Base-by-base conservation (phyloP, 768 basidiomycete genomes). In the Collybia sordida region DNA sequence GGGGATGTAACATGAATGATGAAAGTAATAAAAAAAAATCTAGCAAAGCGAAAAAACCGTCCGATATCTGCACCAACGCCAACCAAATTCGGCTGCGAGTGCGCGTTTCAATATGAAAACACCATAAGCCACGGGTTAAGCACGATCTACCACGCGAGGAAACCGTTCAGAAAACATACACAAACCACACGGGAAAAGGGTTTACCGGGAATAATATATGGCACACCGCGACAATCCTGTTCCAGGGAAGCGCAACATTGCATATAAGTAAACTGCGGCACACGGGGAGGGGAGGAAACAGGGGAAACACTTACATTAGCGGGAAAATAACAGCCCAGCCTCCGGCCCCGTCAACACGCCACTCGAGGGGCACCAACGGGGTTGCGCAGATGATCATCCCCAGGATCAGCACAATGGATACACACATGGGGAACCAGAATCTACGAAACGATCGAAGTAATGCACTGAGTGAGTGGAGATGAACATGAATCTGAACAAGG, bases 251-350 rank as follows among this genome's bases (percentile, higher is more conserved):
- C n/a, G n/a, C n/a, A n/a, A 43, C 24, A 4, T 72, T 73, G 11
- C n/a, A n/a, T n/a, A n/a, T n/a, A n/a, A n/a, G n/a, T n/a, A 79
- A 64, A 1, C 35, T 42, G 23, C 51, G 8, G 23, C 15, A n/a
- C 18, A 43, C 24, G 22, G 21, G 37, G 45, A 36, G 15, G 17
- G 18, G 25, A 48, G 21, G 17, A 45, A 43, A 50, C 49, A n/a
- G 37, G 60, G 35, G 23, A 18, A 38, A 21, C 6, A 54, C 77
- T 61, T 56, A 80, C 75, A 72, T 64, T 40, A 93, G 72, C 0
- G 93, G 93, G 45, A 93, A 75, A 38, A 86, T 82, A 8, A 91
- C 85, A 19, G 88, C 87, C 85, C 90, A 88, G 42, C 77, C 53
- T 3, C 35, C 70, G 0, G 64, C 56, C 0, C 85, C 82, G 60